Percentiles rank a stretch among this genome's conserved stretches.
These are phyloP conservation scores for Yamadazyma oceani DNA, from an alignment of 1,139 yeast species.

Conservation along the genomic window DNA sequence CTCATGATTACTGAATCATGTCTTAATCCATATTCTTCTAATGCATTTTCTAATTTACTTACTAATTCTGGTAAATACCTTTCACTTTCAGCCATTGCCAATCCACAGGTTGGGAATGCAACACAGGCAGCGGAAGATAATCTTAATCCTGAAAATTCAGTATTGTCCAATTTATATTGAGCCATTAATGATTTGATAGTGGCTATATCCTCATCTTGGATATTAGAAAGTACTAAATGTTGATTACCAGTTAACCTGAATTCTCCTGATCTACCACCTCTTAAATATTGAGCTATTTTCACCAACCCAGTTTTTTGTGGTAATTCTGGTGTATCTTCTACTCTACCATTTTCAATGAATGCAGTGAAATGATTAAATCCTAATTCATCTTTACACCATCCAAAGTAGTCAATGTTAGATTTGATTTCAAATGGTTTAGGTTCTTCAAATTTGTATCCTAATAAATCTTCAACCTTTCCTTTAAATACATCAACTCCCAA, in stretches of 20 bases:
- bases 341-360: constrained; percentile 95
- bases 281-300: constrained; percentile 71
- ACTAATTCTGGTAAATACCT: constrained; percentile 86
- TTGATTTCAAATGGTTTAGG: constrained; percentile 74
- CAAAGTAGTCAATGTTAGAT: constrained; percentile 88
- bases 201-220: constrained; percentile 67
- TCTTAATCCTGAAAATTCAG: constrained; percentile 80
- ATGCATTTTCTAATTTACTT: constrained; percentile 73
- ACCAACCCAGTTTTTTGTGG: constrained; percentile 89
- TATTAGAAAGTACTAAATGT: constrained; percentile 76
- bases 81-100: constrained; percentile 98
- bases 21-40: constrained; percentile 90
- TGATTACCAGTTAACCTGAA: constrained; percentile 96
- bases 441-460: constrained; percentile 73
- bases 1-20: constrained; percentile 96
- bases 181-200: constrained; percentile 63
- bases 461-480: constrained; percentile 75
- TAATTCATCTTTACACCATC: constrained; percentile 90
- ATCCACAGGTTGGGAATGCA: constrained; percentile 98
- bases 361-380: constrained; percentile 90
- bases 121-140: constrained; percentile 96
- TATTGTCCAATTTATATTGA: constrained; percentile 79
- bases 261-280: constrained; percentile 60
- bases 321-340: constrained; percentile 85
- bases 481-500: constrained; percentile 83